Conservation (phyloP, 1,284 basidiomycete species). For the Moesziomyces aphidis region DNA sequence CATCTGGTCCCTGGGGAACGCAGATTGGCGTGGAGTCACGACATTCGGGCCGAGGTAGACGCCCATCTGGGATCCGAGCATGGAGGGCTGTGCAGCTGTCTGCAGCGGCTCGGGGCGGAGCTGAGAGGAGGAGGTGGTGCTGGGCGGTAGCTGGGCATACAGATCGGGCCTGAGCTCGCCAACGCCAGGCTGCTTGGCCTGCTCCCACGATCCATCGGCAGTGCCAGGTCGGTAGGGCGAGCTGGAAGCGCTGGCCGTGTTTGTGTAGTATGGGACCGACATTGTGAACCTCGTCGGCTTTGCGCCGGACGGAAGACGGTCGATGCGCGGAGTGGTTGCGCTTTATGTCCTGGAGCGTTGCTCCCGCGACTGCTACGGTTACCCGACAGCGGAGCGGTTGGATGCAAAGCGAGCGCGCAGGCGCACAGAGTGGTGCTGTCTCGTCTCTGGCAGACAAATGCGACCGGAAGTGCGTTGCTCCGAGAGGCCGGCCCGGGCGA, state of each 20-base stretch:
- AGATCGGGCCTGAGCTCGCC: constrained; percentile 26
- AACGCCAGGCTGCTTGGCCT: constrained; percentile 14
- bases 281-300: constrained; percentile 6
- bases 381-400: constrained; percentile 19
- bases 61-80: constrained; percentile 10
- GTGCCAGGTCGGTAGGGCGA: constrained; percentile 35
- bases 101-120: constrained; percentile 26
- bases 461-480: constrained; percentile 12
- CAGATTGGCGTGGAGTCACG: constrained; percentile 31
- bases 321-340: neutral
- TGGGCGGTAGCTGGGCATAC: constrained; percentile 13
- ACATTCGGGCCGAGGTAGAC: constrained; percentile 23
- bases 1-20: constrained; percentile 32
- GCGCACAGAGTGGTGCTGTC: neutral
- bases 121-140: constrained; percentile 7
- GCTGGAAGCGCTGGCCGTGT: constrained; percentile 18
- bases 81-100: constrained; percentile 11
- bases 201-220: constrained; percentile 35
- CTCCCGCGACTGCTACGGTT: constrained; percentile 11
- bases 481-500: constrained; percentile 18
- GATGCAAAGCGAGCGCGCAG: constrained; percentile 2
- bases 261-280: constrained; percentile 35
- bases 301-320: neutral
- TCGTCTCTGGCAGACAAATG: neutral
- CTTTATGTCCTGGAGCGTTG: constrained; percentile 18